These are phyloP conservation scores for Hyphodiscus sp. DNA, from an alignment of 2,329 filamentous ascomycete genomes.

Conservation along the genomic window DNA sequence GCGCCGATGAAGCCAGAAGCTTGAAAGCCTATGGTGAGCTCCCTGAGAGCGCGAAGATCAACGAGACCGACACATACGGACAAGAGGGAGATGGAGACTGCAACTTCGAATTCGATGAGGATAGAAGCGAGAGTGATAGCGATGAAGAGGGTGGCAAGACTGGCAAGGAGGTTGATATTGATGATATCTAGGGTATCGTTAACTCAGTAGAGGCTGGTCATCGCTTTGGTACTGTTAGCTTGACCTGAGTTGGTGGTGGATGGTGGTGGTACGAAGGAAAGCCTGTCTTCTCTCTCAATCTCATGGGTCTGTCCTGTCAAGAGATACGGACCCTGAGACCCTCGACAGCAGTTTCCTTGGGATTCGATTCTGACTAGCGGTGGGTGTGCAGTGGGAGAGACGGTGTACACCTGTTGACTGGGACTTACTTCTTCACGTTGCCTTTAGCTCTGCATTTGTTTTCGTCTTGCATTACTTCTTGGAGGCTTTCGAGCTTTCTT, in stretches of 20 bases:
- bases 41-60: conserved; percentile 98
- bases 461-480: conserved; percentile 5
- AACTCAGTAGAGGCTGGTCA: background rate
- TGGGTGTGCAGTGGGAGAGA: conserved; percentile 42
- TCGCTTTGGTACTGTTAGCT: background rate
- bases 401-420: conserved; percentile 32
- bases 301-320: conserved; percentile 20
- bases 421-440: conserved; percentile 10
- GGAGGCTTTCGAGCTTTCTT: background rate
- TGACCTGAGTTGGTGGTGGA: conserved; percentile 2
- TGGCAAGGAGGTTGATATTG: conserved; percentile 84
- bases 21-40: conserved; percentile 97
- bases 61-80: conserved; percentile 94
- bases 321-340: conserved; percentile 24
- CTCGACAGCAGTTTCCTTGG: conserved; percentile 31
- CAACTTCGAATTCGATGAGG: conserved; percentile 98
- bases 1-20: conserved; percentile 86
- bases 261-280: conserved; percentile 27
- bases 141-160: conserved; percentile 48
- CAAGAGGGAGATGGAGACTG: conserved; percentile 91
- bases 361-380: conserved; percentile 20
- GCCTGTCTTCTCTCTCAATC: conserved; percentile 63
- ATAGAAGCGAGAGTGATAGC: conserved; percentile 57
- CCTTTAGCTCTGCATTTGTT: background rate
- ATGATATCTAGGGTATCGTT: conserved; percentile 68